Evolutionary conservation across 164 flowering plant species (phyloP), one percentile per base, ranked within the genome.

Genomic region (Vitis riparia): DNA sequence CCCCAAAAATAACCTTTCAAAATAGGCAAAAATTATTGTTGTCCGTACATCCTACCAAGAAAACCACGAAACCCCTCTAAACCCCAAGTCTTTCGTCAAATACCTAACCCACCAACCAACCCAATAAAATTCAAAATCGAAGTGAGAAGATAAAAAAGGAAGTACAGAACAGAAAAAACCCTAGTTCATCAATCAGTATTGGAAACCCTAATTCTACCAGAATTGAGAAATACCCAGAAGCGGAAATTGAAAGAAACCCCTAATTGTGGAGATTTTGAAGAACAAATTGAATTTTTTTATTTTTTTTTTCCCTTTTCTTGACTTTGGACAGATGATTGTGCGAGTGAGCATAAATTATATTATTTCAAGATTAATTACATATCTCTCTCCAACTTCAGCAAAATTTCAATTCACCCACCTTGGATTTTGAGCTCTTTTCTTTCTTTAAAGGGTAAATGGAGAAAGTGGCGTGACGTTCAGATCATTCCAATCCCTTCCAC

Each of bases 381-480:
- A 2, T 61, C 58, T 56, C 56, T 30, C 64, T 44, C 74, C 14
- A 44, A 23, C 50, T 37, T 16, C 3, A 3, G 10, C 13, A 17
- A 15, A 50, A 16, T 13, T 63, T 64, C 72, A 69, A 68, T 67
- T 60, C 67, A 57, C 63, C 57, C 69, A 75, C 77, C 73, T 66
- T 64, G 67, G 71, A 67, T 55, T 44, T 49, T 9, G 69, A 69
- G 65, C 65, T 57, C 11, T 23, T 72, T 66, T 65, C 5, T 56
- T 71, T 57, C 52, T 30, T 55, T n/a, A 29, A 52, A 8, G 48
- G 17, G 48, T 37, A 3, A 44, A 50, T n/a, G 50, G 50, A 62
- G 7, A 62, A 63, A 61, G 70, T 60, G 55, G 73, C 77, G 76
- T 70, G 73, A 75, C 77, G 77, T 65, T 66, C 27, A 66, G 70